Evolutionary conservation across 2,329 filamentous ascomycete genomes (phyloP), one percentile per base, ranked within the genome.

Genomic region (Fusarium sp.): DNA sequence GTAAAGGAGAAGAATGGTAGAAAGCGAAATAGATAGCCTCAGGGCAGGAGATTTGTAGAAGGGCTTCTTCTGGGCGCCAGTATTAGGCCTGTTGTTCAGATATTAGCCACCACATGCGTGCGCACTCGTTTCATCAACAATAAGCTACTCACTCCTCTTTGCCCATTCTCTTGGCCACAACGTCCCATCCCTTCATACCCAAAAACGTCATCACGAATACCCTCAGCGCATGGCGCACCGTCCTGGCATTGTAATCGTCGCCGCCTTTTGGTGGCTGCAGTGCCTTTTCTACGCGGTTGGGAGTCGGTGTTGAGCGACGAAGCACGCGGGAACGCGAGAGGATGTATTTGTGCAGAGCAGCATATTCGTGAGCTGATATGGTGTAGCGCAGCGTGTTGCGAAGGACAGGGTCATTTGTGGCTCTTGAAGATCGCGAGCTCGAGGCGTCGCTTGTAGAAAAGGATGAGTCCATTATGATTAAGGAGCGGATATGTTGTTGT

Each of bases 371-470:
- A 40, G 93, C 89, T 9, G 89, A 91, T 76, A 94, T 93, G 58
- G 92, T 96, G 80, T 97, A 94, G 70, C 94, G 90, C 60, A 97
- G 84, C 41, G 93, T 90, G 78, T 96, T 96, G 78, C 92, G 92
- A 57, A 96, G 85, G 66, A 96, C 85, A 7, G 92, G 91, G 70
- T 95, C 91, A 60, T 64, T 60, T 11, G 60, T 56, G 29, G 70
- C 46, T 54, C 69, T 58, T 23, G 61, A 62, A 31, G 71, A 61
- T 37, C 67, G 70, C 59, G 62, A 64, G 58, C 66, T 42, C 18
- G 72, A 63, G 31, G 66, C 63, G 20, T 74, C 72, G 60, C 69
- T 37, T 9, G 70, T 71, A 17, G 70, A 53, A 41, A 31, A 48
- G 21, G 72, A 67, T 25, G 63, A 29, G 11, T 73, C 60, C 72